Evolutionary conservation across 345 rosid species (phyloP).

Genomic region (Brassica juncea): DNA sequence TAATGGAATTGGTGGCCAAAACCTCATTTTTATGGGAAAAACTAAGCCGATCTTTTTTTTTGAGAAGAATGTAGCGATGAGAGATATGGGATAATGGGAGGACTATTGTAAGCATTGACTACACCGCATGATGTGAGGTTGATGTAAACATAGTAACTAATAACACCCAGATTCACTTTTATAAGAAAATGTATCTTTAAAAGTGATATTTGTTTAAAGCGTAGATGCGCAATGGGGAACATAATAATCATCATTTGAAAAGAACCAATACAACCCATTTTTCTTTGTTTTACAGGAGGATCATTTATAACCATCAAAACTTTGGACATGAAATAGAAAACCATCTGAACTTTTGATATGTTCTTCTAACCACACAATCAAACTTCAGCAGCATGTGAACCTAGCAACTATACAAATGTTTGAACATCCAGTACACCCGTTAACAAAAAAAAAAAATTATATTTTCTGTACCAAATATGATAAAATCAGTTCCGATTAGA

Average conservation of each 20-base stretch:
- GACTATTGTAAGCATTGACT: conserved; percentile 27
- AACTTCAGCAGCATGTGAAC: neutral
- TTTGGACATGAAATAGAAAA: neutral
- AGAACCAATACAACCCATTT: neutral
- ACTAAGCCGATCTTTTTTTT: neutral
- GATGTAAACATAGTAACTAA: conserved; percentile 35
- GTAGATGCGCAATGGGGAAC: conserved; percentile 20
- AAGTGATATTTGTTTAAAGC: neutral
- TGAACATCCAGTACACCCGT: neutral
- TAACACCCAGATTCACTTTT: conserved; percentile 33
- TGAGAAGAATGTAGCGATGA: conserved; percentile 1
- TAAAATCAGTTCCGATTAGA: neutral
- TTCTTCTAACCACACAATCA: neutral
- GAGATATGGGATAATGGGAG: conserved; percentile 5
- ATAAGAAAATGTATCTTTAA: neutral
- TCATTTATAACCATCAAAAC: neutral
- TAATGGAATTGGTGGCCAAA: neutral
- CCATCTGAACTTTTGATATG: neutral
- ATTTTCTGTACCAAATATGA: neutral
- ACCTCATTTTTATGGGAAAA: neutral
- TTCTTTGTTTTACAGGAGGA: neutral
- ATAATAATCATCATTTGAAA: conserved; percentile 32
- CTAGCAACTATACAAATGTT: neutral
- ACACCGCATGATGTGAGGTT: conserved; percentile 31
- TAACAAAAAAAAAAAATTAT: neutral